phyloP scores from a whole-genome alignment of 2,329 filamentous ascomycete genomes.

The Ophiobolus disseminans region DNA sequence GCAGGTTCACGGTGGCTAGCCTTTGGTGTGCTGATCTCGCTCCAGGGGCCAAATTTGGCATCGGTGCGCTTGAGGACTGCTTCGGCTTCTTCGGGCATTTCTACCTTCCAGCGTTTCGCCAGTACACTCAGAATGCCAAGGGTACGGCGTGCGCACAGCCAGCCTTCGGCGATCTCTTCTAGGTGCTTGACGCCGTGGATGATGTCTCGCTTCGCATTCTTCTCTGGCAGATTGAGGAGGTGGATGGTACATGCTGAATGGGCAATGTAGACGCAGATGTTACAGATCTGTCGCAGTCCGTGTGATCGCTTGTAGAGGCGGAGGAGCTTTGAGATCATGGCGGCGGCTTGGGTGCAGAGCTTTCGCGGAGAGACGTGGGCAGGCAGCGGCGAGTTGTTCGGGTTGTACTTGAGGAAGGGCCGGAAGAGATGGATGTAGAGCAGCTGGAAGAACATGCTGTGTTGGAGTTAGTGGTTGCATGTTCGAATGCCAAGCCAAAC shows the following conservation, averaged over 20 bases:
- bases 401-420: constrained; percentile 90
- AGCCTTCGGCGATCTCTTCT: constrained; percentile 94
- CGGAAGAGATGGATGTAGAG: constrained; percentile 96
- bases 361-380: constrained; percentile 87
- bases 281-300: constrained; percentile 90
- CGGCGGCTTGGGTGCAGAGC: constrained; percentile 88
- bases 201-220: constrained; percentile 87
- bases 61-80: constrained; percentile 79
- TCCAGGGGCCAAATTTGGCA: constrained; percentile 75
- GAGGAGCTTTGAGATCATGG: constrained; percentile 90
- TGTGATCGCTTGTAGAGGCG: constrained; percentile 92
- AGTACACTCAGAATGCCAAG: constrained; percentile 85
- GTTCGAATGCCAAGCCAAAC: constrained; percentile 48
- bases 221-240: constrained; percentile 89
- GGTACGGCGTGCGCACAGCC: constrained; percentile 87
- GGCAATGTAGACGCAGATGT: constrained; percentile 93
- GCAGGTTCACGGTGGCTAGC: constrained; percentile 24
- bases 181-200: constrained; percentile 89
- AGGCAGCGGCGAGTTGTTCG: constrained; percentile 80
- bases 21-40: constrained; percentile 39
- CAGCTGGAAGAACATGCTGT: constrained; percentile 95
- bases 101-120: constrained; percentile 86
- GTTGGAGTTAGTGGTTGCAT: constrained; percentile 26
- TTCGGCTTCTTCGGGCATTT: constrained; percentile 82
- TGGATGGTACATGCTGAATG: constrained; percentile 96